Evolutionary conservation across 2,329 filamentous ascomycete genomes (phyloP), one percentile per base, ranked within the genome.

Genomic region (Fusarium hainanense): DNA sequence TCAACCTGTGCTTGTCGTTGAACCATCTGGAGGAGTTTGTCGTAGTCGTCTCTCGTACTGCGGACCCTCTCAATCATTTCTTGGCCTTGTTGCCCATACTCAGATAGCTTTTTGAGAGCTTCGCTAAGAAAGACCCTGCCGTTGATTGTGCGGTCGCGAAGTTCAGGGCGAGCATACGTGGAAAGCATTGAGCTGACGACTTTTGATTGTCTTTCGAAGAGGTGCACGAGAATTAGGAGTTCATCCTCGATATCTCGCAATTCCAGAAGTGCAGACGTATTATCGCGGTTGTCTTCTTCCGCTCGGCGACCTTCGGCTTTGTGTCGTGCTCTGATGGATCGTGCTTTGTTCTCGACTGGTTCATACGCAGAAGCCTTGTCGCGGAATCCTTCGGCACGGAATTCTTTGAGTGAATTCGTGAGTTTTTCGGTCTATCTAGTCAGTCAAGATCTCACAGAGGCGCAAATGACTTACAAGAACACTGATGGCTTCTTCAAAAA

Each of bases 1-100:
- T 90, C 88, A 3, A 91, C 87, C 72, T 90, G 89, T 0, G 88
- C 88, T 71, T 90, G 88, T 18, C 89, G 87, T 74, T 90, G 88
- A 42, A 89, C 88, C 83, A 91, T 89, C 75, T 90, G 88, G 14
- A 90, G 85, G 7, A 91, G 82, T 67, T 89, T 89, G 70, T 90
- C 88, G 67, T 89, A 90, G 66, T 89, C 88, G 47, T 86, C 87
- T 41, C 88, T 82, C 4, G 88, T 89, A 6, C 81, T 80, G 14
- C 85, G 83, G 2, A 89, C 87, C n/a, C 87, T 81, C 37, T 83
- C 80, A 9, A 85, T 80, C 88, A 91, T 90, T 54, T 89, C 87
- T 4, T 78, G 77, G 1, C 86, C 81, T 59, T 86, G 84, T 21
- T 82, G 81, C 18, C 81, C 82, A 73, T 90, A 90, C 57, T 88